Percentiles rank a stretch among this genome's conserved stretches.
Evolutionary conservation across 805 yeast genomes (phyloP).

Genomic region (Sugiyamaella floridensis): DNA sequence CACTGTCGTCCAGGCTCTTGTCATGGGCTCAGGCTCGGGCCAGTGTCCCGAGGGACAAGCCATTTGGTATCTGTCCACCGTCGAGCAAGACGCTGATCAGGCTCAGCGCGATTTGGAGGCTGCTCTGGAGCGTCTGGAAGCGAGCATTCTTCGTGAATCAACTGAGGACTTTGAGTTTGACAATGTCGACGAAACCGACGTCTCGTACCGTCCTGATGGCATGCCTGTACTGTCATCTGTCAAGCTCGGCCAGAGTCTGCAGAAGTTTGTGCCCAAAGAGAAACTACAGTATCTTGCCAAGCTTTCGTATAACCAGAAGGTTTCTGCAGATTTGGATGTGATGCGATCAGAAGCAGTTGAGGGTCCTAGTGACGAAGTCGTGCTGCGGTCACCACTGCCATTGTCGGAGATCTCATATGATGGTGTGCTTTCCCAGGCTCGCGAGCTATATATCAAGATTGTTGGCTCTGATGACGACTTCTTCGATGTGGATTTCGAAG

Average conservation of each 20-base stretch:
- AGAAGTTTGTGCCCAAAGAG: conserved; percentile 76
- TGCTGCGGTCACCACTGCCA: conserved; percentile 8
- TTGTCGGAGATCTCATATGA: conserved; percentile 73
- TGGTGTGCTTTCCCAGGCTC: conserved; percentile 80
- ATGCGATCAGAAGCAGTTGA: neutral
- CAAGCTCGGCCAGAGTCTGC: conserved; percentile 77
- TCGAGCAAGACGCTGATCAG: conserved; percentile 52
- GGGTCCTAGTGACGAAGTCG: conserved; percentile 2
- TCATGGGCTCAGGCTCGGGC: conserved; percentile 82
- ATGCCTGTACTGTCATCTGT: conserved; percentile 70
- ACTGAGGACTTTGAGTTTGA: conserved; percentile 50
- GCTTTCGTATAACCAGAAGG: conserved; percentile 51
- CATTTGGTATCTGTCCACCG: conserved; percentile 83
- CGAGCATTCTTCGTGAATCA: conserved; percentile 72
- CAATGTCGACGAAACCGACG: conserved; percentile 50
- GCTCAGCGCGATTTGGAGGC: conserved; percentile 74
- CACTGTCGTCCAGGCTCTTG: conserved; percentile 76
- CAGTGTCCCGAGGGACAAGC: conserved; percentile 82
- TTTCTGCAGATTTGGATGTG: conserved; percentile 13
- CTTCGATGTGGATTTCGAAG: conserved; percentile 94
- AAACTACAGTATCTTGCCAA: conserved; percentile 56
- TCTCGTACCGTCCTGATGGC: conserved; percentile 50
- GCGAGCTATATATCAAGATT: conserved; percentile 61
- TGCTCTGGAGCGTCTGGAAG: conserved; percentile 75
- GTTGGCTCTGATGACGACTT: conserved; percentile 95